Percentiles rank a stretch among this genome's conserved stretches.
Evolutionary conservation across 768 basidiomycete species (phyloP).

Genomic region (Gautieria morchelliformis): DNA sequence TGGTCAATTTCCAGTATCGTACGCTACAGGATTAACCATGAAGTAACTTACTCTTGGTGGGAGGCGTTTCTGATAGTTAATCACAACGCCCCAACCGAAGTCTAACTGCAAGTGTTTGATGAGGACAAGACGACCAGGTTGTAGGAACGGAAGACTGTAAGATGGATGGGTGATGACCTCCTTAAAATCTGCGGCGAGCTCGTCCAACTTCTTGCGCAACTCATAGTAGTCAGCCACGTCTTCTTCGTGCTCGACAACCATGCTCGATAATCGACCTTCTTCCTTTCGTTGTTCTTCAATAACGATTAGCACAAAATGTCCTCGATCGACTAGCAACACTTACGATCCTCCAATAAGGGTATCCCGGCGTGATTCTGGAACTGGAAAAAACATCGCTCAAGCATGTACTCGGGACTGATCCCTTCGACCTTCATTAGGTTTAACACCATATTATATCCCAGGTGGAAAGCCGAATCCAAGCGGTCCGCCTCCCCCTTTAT

Average conservation of each 20-base stretch:
- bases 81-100: slow-evolving; percentile 94
- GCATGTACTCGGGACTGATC: slow-evolving; percentile 96
- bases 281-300: slow-evolving; percentile 60
- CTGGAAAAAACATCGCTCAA: slow-evolving; percentile 96
- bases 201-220: slow-evolving; percentile 84
- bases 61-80: slow-evolving; percentile 83
- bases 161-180: slow-evolving; percentile 92
- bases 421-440: slow-evolving; percentile 99
- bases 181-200: slow-evolving; percentile 79
- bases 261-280: slow-evolving; percentile 53
- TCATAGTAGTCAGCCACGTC: slow-evolving; percentile 87
- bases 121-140: slow-evolving; percentile 86
- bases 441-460: slow-evolving; percentile 98
- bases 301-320: background rate
- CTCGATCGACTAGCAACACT: background rate
- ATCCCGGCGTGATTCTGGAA: slow-evolving; percentile 94
- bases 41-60: slow-evolving; percentile 56
- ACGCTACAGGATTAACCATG: background rate
- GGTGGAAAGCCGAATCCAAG: slow-evolving; percentile 94
- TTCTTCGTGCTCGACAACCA: slow-evolving; percentile 75
- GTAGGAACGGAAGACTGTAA: slow-evolving; percentile 90
- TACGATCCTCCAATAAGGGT: slow-evolving; percentile 68
- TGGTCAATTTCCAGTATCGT: background rate
- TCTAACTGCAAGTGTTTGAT: slow-evolving; percentile 79
- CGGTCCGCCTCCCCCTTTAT: slow-evolving; percentile 97